Base-by-base conservation (phyloP, 2,329 filamentous ascomycete species). In the Xylaria sp. region DNA sequence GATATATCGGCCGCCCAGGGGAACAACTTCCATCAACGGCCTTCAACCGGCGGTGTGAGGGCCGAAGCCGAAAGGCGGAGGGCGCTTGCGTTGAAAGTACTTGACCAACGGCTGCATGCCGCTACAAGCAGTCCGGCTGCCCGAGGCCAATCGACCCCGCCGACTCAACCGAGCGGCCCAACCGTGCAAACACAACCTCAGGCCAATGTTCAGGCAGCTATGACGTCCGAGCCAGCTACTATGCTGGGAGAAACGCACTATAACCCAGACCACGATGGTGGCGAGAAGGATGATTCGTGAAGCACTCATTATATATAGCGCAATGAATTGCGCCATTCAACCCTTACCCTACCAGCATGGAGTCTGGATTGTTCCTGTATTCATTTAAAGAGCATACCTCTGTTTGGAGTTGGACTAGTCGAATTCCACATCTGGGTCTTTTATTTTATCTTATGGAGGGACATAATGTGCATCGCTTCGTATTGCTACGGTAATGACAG, bases 61-160 rank as follows among this genome's bases (percentile, higher is more conserved):
- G 95, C 96, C 59, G 96, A 98, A 81, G 95, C 95, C 0, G 96
- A 98, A 83, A 86, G 96, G 73, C 89, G 96, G 78, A 88, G 96
- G 73, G 94, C 94, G 0, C 83, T 99, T 73, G 96, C 96, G 0
- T 85, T 99, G 65, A 95, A 95, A 78, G 95, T 94, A 3, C 83
- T 99, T 64, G 96, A 99, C 80, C 94, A 98, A 82, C 88, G 96
- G 72, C 84, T 99, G 62, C 92, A 96, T 80, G 92, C 93, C n/a
- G 94, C 94, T 3, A 91, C 92, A 18, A 85, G 85, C 41, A 86
- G 81, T 68, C 82, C 86, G 56, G 79, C 83, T 33, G 78, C 85
- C 51, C 80, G 81, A 67, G 73, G 79, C 66, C 74, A 77, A 6
- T 77, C 79, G 13, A 79, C 77, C 66, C 78, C 80, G 54, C 85